A percentile compares a stretch with the other conserved stretches of the same genome.
Conservation (phyloP, 1,284 basidiomycete species). For the Bothia castanella region DNA sequence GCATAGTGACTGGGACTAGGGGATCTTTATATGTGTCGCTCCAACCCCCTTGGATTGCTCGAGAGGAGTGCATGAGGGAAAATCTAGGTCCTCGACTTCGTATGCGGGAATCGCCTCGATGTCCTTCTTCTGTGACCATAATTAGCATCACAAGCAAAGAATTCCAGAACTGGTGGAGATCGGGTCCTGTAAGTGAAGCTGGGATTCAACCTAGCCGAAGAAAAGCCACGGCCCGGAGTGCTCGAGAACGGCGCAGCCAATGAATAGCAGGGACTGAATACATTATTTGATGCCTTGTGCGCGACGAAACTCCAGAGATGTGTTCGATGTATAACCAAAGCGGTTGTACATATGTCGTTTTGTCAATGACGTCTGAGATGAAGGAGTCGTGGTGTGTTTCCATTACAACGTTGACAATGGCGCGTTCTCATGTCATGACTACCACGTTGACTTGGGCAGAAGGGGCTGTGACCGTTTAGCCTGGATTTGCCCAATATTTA, state of each 20-base stretch:
- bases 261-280: constrained; percentile 13
- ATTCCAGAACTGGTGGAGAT: constrained; percentile 22
- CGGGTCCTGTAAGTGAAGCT: constrained; percentile 22
- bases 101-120: constrained; percentile 17
- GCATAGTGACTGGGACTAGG: constrained; percentile 10
- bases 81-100: constrained; percentile 7
- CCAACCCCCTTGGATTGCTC: constrained; percentile 4
- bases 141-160: constrained; percentile 20
- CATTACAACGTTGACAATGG: constrained; percentile 19
- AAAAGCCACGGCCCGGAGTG: constrained; percentile 23
- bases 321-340: constrained; percentile 15
- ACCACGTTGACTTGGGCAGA: constrained; percentile 20
- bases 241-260: constrained; percentile 18
- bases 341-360: constrained; percentile 2
- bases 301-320: constrained; percentile 8
- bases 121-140: constrained; percentile 28
- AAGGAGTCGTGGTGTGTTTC: constrained; percentile 13
- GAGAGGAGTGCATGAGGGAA: constrained; percentile 19
- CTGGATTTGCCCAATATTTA: constrained; percentile 10
- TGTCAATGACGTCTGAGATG: constrained; percentile 16
- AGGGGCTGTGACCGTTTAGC: constrained; percentile 21
- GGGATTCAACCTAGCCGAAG: constrained; percentile 26
- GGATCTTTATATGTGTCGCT: constrained; percentile 24
- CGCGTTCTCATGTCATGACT: constrained; percentile 27
- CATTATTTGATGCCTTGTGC: constrained; percentile 20